These are phyloP conservation scores for Fusarium annulatum DNA, from an alignment of 2,329 filamentous ascomycete species.

Conservation along the genomic window DNA sequence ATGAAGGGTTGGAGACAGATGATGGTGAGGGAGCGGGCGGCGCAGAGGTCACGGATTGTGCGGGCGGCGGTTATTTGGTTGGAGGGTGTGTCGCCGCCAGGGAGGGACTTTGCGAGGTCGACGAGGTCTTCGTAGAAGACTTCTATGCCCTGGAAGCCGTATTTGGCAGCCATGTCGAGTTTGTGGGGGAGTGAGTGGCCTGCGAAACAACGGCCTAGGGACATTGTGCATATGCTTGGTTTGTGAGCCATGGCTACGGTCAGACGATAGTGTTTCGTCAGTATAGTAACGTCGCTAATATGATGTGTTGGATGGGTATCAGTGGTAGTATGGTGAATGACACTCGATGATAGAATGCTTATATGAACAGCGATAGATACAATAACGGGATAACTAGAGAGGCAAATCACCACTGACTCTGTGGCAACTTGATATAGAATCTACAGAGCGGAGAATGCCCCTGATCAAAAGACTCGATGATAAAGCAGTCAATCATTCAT, in stretches of 20 bases:
- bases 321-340: background rate
- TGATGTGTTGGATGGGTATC: background rate
- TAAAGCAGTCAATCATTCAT: constrained; percentile 12
- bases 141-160: constrained; percentile 77
- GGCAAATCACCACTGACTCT: constrained; percentile 6
- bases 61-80: constrained; percentile 68
- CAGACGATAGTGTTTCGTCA: fast-evolving
- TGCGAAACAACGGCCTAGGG: constrained; percentile 75
- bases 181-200: constrained; percentile 76
- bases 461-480: constrained; percentile 1
- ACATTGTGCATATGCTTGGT: constrained; percentile 80
- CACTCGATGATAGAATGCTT: constrained; percentile 1
- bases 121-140: constrained; percentile 82
- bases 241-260: constrained; percentile 60
- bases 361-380: background rate
- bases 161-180: constrained; percentile 72
- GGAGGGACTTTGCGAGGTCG: constrained; percentile 63
- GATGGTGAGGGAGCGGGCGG: constrained; percentile 62
- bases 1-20: constrained; percentile 81
- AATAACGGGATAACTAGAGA: background rate
- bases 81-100: constrained; percentile 51
- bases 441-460: constrained; percentile 14
- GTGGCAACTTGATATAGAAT: constrained; percentile 29
- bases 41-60: constrained; percentile 67
- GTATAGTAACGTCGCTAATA: background rate